Conservation (phyloP, 495 filamentous ascomycete genomes). For the Penicillium lividum region DNA sequence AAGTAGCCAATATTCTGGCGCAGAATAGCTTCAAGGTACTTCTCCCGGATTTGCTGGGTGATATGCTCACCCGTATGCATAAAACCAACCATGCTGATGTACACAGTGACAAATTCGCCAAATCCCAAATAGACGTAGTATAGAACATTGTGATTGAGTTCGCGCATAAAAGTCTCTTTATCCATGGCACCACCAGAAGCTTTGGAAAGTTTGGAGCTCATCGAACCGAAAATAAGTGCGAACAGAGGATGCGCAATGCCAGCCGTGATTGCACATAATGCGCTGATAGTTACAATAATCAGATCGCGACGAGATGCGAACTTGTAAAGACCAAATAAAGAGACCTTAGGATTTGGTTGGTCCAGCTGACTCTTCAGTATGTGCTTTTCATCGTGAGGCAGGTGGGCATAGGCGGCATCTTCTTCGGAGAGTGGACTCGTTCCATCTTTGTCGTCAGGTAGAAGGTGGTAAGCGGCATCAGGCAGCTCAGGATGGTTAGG, state of each 20-base stretch:
- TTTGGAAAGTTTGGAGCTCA: constrained; percentile 70
- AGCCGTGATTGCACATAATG: constrained; percentile 69
- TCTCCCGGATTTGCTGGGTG: constrained; percentile 78
- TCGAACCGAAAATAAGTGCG: constrained; percentile 77
- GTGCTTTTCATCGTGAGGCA: constrained; percentile 56
- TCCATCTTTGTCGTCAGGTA: neutral
- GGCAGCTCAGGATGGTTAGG: neutral
- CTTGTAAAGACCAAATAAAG: constrained; percentile 68
- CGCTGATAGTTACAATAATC: constrained; percentile 66
- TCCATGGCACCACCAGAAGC: constrained; percentile 53
- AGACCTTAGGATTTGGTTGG: constrained; percentile 63
- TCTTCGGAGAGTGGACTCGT: constrained; percentile 18
- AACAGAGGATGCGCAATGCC: constrained; percentile 85
- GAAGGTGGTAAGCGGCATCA: neutral
- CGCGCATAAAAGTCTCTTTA: constrained; percentile 55
- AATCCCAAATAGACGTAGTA: constrained; percentile 93
- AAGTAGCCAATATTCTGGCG: constrained; percentile 92
- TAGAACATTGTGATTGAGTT: constrained; percentile 67
- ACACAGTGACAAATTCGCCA: constrained; percentile 78
- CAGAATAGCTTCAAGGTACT: constrained; percentile 80
- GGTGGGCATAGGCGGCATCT: constrained; percentile 37
- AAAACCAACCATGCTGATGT: constrained; percentile 82
- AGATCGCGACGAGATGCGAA: constrained; percentile 78
- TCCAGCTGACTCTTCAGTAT: constrained; percentile 73
- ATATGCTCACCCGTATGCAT: constrained; percentile 93